Conservation (phyloP, 2,329 filamentous ascomycete species). For the Lasiodiplodia gonubiensis region DNA sequence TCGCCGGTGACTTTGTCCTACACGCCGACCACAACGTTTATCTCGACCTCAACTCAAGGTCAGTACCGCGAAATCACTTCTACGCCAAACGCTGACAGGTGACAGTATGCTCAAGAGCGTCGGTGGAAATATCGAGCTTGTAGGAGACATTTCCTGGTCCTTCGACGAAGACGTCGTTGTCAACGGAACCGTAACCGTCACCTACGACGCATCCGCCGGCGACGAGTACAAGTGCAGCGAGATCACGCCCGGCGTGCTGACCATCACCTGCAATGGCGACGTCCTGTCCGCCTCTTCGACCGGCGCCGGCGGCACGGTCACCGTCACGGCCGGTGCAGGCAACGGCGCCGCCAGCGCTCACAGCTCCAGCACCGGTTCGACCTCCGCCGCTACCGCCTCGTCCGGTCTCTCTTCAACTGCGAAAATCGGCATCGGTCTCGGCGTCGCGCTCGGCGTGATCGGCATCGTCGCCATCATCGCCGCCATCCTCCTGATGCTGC, state of each 20-base stretch:
- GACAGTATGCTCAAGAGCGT: neutral
- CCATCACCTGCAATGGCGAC: constrained; percentile 4
- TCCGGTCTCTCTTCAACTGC: neutral
- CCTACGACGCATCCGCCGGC: neutral
- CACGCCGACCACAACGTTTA: neutral
- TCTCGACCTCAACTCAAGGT: neutral
- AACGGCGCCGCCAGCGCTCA: neutral
- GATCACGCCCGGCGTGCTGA: neutral
- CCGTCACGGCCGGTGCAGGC: neutral
- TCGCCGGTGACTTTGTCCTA: neutral
- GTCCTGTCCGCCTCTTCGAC: neutral
- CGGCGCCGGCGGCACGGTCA: neutral
- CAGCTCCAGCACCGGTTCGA: neutral
- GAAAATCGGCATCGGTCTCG: neutral
- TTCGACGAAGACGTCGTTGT: neutral
- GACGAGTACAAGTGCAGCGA: constrained; percentile 3
- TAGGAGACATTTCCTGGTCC: neutral
- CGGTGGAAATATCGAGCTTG: neutral
- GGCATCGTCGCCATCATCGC: neutral
- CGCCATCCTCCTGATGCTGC: constrained; percentile 1
- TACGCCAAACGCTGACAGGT: neutral
- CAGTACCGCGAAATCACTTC: neutral
- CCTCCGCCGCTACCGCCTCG: neutral
- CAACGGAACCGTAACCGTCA: neutral
- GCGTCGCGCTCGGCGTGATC: neutral